These are phyloP conservation scores for Lodderomyces parapsilosis DNA, from an alignment of 1,139 yeast species.

Conservation along the genomic window DNA sequence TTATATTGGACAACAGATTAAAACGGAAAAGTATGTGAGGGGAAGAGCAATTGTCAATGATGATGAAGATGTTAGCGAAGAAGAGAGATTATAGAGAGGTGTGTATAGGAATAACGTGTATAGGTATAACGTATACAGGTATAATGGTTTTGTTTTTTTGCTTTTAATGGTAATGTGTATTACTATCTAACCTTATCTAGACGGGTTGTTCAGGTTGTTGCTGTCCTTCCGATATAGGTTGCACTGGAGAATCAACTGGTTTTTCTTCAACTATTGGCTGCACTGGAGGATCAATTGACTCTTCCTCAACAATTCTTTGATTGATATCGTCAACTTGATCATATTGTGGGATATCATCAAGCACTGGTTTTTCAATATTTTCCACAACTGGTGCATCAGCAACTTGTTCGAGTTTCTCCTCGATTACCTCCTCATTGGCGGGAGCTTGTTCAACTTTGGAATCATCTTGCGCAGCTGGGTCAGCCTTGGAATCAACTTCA, in stretches of 20 bases:
- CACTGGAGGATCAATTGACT: neutral
- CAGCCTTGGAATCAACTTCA: neutral
- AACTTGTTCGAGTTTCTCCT: slow-evolving; percentile 3
- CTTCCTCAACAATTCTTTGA: neutral
- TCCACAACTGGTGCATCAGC: neutral
- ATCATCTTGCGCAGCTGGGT: no score
- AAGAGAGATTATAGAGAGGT: neutral
- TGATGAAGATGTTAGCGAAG: slow-evolving; percentile 17
- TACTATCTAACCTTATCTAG: neutral
- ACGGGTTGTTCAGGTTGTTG: neutral
- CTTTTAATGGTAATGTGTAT: slow-evolving; percentile 2
- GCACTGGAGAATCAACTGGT: neutral
- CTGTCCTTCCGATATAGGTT: neutral
- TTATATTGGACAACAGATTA: slow-evolving; percentile 45
- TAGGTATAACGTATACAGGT: no score
- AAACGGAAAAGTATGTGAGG: slow-evolving; percentile 58
- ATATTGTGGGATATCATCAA: slow-evolving; percentile 9
- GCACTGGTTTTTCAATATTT: slow-evolving; percentile 4
- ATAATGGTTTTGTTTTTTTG: no score
- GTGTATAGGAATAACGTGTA: neutral
- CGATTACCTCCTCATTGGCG: neutral
- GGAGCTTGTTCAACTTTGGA: neutral
- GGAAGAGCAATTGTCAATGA: slow-evolving; percentile 63
- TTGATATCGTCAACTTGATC: slow-evolving; percentile 1
- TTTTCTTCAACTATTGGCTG: neutral